Percentiles rank a stretch among this genome's conserved stretches.
phyloP scores from a whole-genome alignment of 1,284 basidiomycete genomes.

The Vanrija pseudolonga region DNA sequence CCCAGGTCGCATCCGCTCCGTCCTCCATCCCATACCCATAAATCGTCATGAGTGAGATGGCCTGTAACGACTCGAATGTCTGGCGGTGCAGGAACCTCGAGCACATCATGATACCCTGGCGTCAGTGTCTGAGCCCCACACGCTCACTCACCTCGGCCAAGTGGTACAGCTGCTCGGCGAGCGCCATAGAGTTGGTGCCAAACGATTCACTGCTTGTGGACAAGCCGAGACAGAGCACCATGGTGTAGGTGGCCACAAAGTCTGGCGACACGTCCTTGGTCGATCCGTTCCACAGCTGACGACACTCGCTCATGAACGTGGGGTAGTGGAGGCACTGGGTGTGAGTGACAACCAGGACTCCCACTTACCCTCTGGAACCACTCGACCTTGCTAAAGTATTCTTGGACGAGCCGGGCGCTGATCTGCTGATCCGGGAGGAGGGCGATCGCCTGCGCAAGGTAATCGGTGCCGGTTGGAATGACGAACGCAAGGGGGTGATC shows the following conservation, averaged over 20 bases:
- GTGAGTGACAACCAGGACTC: background rate
- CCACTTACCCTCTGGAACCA: conserved; percentile 17
- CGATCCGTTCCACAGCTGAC: conserved; percentile 7
- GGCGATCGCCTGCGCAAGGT: conserved; percentile 13
- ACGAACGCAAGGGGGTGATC: conserved; percentile 17
- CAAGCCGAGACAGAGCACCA: conserved; percentile 17
- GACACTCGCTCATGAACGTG: conserved; percentile 15
- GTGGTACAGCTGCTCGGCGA: conserved; percentile 15
- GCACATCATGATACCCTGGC: conserved; percentile 17
- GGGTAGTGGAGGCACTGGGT: conserved; percentile 17
- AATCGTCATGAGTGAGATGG: conserved; percentile 17
- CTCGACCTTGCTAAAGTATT: conserved; percentile 20
- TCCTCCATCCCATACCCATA: conserved; percentile 17
- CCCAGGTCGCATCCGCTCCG: conserved; percentile 17
- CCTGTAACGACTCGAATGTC: conserved; percentile 19
- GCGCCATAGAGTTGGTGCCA: conserved; percentile 5
- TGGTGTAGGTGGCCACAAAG: conserved; percentile 16
- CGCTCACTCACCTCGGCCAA: conserved; percentile 11
- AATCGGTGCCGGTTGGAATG: conserved; percentile 9
- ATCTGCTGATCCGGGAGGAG: conserved; percentile 11
- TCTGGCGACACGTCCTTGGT: conserved; percentile 4
- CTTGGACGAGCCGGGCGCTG: conserved; percentile 12
- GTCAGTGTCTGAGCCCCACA: background rate
- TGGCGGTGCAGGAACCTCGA: conserved; percentile 15
- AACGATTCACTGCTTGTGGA: conserved; percentile 5